A percentile compares a stretch with the other conserved stretches of the same genome.
These are phyloP conservation scores for Peltaster fructicola DNA, from an alignment of 2,329 filamentous ascomycete genomes.

Conservation along the genomic window DNA sequence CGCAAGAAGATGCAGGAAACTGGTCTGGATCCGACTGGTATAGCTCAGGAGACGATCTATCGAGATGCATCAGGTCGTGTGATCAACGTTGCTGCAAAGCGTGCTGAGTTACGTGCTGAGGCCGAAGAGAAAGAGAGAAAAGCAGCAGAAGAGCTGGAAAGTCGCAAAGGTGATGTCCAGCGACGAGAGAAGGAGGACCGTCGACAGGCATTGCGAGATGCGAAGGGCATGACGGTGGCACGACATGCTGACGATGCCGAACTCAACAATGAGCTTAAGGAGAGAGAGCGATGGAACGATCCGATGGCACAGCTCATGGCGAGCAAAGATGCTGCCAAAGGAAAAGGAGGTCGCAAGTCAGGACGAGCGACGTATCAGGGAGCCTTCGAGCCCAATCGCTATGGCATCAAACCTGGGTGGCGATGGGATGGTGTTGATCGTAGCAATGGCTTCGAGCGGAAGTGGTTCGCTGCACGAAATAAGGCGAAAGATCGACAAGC, in stretches of 20 bases:
- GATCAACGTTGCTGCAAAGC: slow-evolving; percentile 80
- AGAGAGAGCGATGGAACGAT: slow-evolving; percentile 74
- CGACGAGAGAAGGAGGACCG: slow-evolving; percentile 45
- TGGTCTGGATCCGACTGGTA: slow-evolving; percentile 24
- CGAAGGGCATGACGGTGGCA: slow-evolving; percentile 64
- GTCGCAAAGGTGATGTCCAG: slow-evolving; percentile 74
- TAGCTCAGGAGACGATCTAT: slow-evolving; percentile 70
- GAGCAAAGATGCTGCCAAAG: slow-evolving; percentile 40
- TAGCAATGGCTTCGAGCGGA: slow-evolving; percentile 79
- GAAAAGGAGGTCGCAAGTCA: slow-evolving; percentile 26
- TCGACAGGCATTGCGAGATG: slow-evolving; percentile 56
- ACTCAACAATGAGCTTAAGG: slow-evolving; percentile 69
- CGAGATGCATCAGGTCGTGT: slow-evolving; percentile 88
- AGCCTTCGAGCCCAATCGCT: slow-evolving; percentile 71
- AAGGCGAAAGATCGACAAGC: slow-evolving; percentile 56
- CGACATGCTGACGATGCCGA: slow-evolving; percentile 68
- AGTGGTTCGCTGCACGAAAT: slow-evolving; percentile 82
- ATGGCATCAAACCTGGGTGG: slow-evolving; percentile 82
- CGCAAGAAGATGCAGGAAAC: slow-evolving; percentile 29
- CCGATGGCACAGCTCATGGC: slow-evolving; percentile 68
- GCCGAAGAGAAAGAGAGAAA: slow-evolving; percentile 52
- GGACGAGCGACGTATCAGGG: slow-evolving; percentile 59
- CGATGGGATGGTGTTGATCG: slow-evolving; percentile 95
- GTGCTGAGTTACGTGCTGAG: slow-evolving; percentile 68
- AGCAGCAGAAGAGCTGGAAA: slow-evolving; percentile 48